Evolutionary conservation across 768 basidiomycete species (phyloP), one percentile per base, ranked within the genome.

Genomic region (Tulasnella sp.): DNA sequence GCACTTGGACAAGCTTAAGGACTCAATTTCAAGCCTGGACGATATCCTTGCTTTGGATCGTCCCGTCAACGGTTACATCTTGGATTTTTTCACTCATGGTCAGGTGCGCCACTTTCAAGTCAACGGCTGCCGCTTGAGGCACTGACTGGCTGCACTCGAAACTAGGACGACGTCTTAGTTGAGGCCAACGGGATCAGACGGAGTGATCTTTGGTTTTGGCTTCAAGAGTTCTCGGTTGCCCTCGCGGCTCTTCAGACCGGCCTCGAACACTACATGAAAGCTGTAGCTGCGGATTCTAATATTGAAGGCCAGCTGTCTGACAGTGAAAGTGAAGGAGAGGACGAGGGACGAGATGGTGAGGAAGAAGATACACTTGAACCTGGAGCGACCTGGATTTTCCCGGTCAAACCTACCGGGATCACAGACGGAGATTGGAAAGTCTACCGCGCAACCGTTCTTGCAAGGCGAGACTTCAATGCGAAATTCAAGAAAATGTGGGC

Each of bases 401-500:
- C 46, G 27, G 44, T 44, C 12, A 80, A 75, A 36, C 79, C 81
- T 16, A 31, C 39, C 2, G 44, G 72, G 19, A 48, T 90, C 46
- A 83, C 84, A 0, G 85, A 88, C 27, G 83, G 81, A 5, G 91
- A 92, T 80, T 90, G 91, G 91, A 86, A 81, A 76, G 88, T 92
- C 1, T 91, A 89, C 68, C 85, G 88, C 77, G 85, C 91, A 18
- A 85, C 91, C 12, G 82, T 85, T 39, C 86, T 80, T 1, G 86
- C 87, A 31, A 85, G 85, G 68, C 83, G 82, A 14, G 89, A 92
- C 81, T 92, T 93, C 77, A 84, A 88, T 14, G 87, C 84, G 79
- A 92, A 92, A 83, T 92, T 89, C 85, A 88, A 84, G 81, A 88
- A 87, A 10, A 92, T 91, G 85, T 92, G 91, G 91, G 91, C 91